Conservation (phyloP, 768 basidiomycete genomes). For the Tricholomella constricta region DNA sequence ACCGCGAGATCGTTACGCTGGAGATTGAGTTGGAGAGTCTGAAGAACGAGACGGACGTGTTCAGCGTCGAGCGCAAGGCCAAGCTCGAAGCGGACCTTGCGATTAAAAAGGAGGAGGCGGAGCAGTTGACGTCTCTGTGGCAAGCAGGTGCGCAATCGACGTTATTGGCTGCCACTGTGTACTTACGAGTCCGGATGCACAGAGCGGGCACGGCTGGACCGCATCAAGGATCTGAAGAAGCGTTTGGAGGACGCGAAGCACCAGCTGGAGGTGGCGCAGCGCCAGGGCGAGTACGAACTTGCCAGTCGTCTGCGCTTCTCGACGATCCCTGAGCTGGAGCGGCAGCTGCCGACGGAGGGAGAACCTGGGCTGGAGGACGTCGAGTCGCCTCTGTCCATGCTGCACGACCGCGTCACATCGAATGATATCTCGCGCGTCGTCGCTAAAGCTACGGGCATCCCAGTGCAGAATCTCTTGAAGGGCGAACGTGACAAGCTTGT, state of each 20-base stretch:
- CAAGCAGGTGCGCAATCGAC: conserved; percentile 55
- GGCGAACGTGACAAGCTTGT: conserved; percentile 90
- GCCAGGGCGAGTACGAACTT: conserved; percentile 83
- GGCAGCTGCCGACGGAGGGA: conserved; percentile 65
- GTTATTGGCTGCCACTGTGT: not conserved
- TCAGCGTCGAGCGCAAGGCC: conserved; percentile 71
- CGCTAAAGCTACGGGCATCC: conserved; percentile 87
- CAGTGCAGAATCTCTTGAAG: conserved; percentile 84
- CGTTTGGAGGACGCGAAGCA: conserved; percentile 82
- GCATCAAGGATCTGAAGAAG: conserved; percentile 71
- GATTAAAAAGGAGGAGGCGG: conserved; percentile 63
- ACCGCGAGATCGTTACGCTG: conserved; percentile 81
- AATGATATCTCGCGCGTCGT: conserved; percentile 88
- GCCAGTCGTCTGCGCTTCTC: conserved; percentile 85
- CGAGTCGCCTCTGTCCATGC: conserved; percentile 59
- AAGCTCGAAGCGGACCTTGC: conserved; percentile 68
- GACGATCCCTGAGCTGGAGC: conserved; percentile 80
- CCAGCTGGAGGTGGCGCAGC: conserved; percentile 85
- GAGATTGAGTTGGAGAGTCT: conserved; percentile 90
- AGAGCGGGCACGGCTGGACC: conserved; percentile 72
- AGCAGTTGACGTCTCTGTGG: conserved; percentile 67
- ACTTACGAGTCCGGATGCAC: not conserved
- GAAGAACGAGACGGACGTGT: conserved; percentile 85
- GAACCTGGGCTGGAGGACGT: conserved; percentile 37
- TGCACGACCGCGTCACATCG: conserved; percentile 87